Base-by-base conservation (phyloP, 2,329 filamentous ascomycete genomes). In the Neonectria punicea region DNA sequence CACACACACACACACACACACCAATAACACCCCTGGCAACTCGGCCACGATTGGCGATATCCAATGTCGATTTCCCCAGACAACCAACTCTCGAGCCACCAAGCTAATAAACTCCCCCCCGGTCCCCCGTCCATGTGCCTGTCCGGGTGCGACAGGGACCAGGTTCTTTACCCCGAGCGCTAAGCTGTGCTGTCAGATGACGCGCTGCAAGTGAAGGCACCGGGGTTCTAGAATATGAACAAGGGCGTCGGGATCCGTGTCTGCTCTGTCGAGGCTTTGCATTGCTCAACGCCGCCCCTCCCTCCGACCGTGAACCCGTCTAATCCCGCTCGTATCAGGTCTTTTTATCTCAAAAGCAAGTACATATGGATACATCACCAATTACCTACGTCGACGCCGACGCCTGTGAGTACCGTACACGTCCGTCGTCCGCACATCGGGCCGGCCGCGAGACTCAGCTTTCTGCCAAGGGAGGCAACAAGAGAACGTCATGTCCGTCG, bases 141-240 rank as follows among this genome's bases (percentile, higher is more conserved):
- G 57, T 60, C 61, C 18, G 43, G 55, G 62, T 47, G 54, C 55
- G 63, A 59, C 69, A 63, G 63, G 58, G 58, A 62, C 63, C 36
- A 59, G 59, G 53, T 18, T 57, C 44, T 20, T 46, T 55, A 36
- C n/a, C 41, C 50, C 47, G 32, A 53, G 47, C 50, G 53, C 61
- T 58, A 53, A 36, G 34, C 58, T 47, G 62, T 57, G 41, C 58
- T 47, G 62, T 59, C 60, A 46, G 61, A 68, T 70, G 68, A 67
- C 56, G 53, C 59, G 55, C 61, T 63, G 60, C 66, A 57, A 34
- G 56, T 39, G 43, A 60, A 28, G 53, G 58, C 44, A 44, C 46
- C 36, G 16, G 30, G n/a, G 22, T 63, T 61, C 53, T 61, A 61
- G 57, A 60, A 66, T 39, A 39, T 58, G 49, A 46, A 20, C 43